Evolutionary conservation across 2,329 filamentous ascomycete species (phyloP).

Genomic region (Stemphylium beticola): DNA sequence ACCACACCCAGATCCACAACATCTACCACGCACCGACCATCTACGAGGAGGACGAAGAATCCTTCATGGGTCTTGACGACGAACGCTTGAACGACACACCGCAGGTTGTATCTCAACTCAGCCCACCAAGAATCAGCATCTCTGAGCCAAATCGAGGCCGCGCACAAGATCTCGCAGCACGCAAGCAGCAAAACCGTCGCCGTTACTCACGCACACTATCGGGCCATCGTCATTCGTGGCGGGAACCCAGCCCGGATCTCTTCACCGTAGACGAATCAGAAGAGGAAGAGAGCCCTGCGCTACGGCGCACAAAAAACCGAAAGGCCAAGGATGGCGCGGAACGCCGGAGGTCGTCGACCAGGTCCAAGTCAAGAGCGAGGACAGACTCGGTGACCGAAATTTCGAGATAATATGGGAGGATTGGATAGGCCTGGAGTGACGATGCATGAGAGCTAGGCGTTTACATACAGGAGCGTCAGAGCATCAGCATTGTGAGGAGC

Average conservation of each 20-base stretch:
- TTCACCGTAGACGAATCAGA: slow-evolving; percentile 52
- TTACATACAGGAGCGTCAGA: background rate
- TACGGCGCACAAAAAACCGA: slow-evolving; percentile 36
- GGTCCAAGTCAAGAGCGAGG: slow-evolving; percentile 36
- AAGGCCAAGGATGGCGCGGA: slow-evolving; percentile 46
- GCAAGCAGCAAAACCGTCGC: slow-evolving; percentile 38
- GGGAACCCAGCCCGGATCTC: slow-evolving; percentile 50
- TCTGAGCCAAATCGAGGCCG: slow-evolving; percentile 46
- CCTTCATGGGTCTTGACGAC: slow-evolving; percentile 48
- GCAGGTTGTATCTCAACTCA: slow-evolving; percentile 38
- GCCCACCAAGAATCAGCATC: slow-evolving; percentile 34
- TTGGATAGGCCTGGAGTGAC: slow-evolving; percentile 5
- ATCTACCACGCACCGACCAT: slow-evolving; percentile 38
- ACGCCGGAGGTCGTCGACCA: slow-evolving; percentile 42
- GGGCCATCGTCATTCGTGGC: slow-evolving; percentile 51
- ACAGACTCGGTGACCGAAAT: slow-evolving; percentile 34
- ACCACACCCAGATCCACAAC: slow-evolving; percentile 40
- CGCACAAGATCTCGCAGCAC: slow-evolving; percentile 44
- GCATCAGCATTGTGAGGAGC: slow-evolving; percentile 39
- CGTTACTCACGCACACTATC: slow-evolving; percentile 46
- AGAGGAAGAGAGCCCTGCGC: slow-evolving; percentile 39
- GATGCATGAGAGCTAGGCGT: background rate
- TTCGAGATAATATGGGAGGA: slow-evolving; percentile 35
- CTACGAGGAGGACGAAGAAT: slow-evolving; percentile 45
- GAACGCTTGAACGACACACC: slow-evolving; percentile 41